Evolutionary conservation across 345 rosid species (phyloP), one percentile per base, ranked within the genome.

Genomic region (Kernera saxatilis): DNA sequence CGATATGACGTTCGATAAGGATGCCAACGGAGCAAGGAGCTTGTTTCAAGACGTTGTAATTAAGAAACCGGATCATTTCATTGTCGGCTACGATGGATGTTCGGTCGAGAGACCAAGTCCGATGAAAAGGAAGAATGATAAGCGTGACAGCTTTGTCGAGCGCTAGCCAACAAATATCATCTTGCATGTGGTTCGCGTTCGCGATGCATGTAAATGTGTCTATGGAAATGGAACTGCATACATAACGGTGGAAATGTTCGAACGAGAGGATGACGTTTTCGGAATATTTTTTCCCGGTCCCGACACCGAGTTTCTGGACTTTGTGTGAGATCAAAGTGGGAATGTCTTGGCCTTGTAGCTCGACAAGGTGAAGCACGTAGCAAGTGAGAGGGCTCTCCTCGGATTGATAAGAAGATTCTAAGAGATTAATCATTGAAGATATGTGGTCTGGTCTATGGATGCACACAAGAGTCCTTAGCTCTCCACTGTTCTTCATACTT

Each of bases 11-110:
- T 23, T 80, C 81, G 2, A 85, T 18, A 19, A 82, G 77, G 44
- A 85, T 81, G 1, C 86, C 95, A 0, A 87, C 80, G 3, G 92
- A 88, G 67, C 95, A 88, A 17, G 92, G 88, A 9, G 95, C 86
- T 57, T 53, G 76, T 32, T 86, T 83, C 4, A 86, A 82, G 65
- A 87, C 86, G 3, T 56, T 72, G 12, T 50, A 12, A 5, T 86
- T 88, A 5, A 86, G 67, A 18, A 53, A 44, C 19, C 86, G 51
- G 21, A 77, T 53, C 40, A 8, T 44, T 23, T 65, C 66, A 40
- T 50, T 64, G 15, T 85, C 87, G 0, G 86, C 57, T 8, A 75
- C 52, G 0, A 82, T 6, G 9, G 65, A 27, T 22, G 77, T 60
- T 52, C 75, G 78, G 45, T 81, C 81, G 1, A 71, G 58, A 6